Evolutionary conservation across 352 stramenopile genomes (phyloP).

Genomic region (Phytophthora pluvialis): DNA sequence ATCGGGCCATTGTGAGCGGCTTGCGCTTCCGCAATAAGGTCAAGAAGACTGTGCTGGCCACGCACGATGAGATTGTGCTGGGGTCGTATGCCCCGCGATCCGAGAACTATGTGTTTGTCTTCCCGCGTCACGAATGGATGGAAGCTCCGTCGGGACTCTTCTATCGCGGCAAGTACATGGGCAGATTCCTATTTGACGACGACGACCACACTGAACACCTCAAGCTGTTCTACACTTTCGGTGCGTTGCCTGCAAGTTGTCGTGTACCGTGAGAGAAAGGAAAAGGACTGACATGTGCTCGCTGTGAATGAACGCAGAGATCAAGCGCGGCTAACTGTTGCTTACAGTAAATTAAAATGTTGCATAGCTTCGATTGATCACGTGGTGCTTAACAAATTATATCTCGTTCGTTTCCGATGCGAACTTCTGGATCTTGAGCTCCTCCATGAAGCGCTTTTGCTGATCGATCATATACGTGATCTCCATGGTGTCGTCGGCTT

Average conservation of each 20-base stretch:
- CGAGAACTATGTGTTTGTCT: slow-evolving; percentile 81
- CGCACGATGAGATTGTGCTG: slow-evolving; percentile 81
- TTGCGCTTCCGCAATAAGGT: slow-evolving; percentile 89
- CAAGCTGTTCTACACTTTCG: slow-evolving; percentile 80
- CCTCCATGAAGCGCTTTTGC: slow-evolving; percentile 57
- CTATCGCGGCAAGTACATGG: slow-evolving; percentile 89
- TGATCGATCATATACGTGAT: slow-evolving; percentile 64
- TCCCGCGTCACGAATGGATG: slow-evolving; percentile 80
- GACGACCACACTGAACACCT: slow-evolving; percentile 74
- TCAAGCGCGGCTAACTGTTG: slow-evolving; percentile 50
- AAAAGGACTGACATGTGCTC: slow-evolving; percentile 1
- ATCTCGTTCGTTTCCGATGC: slow-evolving; percentile 11
- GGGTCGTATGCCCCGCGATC: slow-evolving; percentile 85
- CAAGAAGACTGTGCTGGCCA: slow-evolving; percentile 83
- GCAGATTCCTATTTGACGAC: slow-evolving; percentile 74
- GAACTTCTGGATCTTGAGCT: slow-evolving; percentile 31
- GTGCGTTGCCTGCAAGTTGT: slow-evolving; percentile 40
- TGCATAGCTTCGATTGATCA: slow-evolving; percentile 5
- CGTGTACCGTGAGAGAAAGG: not conserved
- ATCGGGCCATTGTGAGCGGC: slow-evolving; percentile 85
- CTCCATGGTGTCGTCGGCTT: slow-evolving; percentile 46
- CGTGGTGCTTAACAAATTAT: slow-evolving; percentile 1
- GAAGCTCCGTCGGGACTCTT: slow-evolving; percentile 88
- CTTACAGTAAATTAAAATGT: not conserved
- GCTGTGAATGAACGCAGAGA: slow-evolving; percentile 41